Evolutionary conservation across 1,284 basidiomycete species (phyloP).

Genomic region (Malassezia cuniculi): DNA sequence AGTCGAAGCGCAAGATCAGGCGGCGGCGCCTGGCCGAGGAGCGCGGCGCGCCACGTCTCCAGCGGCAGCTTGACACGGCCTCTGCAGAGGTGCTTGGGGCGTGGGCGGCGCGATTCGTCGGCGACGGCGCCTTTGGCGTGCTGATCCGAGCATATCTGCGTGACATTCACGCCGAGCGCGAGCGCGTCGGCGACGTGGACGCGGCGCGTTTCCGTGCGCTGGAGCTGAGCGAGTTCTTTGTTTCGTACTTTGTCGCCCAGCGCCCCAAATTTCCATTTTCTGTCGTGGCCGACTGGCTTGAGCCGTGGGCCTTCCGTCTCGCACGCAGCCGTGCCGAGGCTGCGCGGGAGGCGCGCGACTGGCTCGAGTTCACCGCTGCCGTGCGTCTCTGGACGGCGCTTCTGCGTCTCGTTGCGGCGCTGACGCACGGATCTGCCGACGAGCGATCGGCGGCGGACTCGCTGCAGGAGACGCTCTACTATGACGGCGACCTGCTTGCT

Average conservation of each 20-base stretch:
- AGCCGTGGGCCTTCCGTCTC: slow-evolving; percentile 41
- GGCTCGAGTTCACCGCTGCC: slow-evolving; percentile 38
- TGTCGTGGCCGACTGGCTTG: slow-evolving; percentile 31
- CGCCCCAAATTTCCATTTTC: slow-evolving; percentile 25
- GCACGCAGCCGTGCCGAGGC: slow-evolving; percentile 27
- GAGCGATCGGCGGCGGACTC: slow-evolving; percentile 32
- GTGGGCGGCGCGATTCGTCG: slow-evolving; percentile 40
- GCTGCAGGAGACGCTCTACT: slow-evolving; percentile 39
- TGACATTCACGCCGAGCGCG: slow-evolving; percentile 40
- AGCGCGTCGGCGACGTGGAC: slow-evolving; percentile 40
- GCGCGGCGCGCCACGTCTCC: slow-evolving; percentile 25
- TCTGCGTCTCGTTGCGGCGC: slow-evolving; percentile 33
- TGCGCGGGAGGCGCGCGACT: slow-evolving; percentile 25
- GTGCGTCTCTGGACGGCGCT: slow-evolving; percentile 39
- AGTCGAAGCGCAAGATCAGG: slow-evolving; percentile 17
- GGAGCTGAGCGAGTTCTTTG: slow-evolving; percentile 36
- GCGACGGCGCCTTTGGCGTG: slow-evolving; percentile 12
- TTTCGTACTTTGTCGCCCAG: slow-evolving; percentile 38
- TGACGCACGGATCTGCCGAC: slow-evolving; percentile 23
- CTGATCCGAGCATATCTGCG: slow-evolving; percentile 17
- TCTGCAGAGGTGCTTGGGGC: slow-evolving; percentile 21
- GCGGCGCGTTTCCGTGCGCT: slow-evolving; percentile 34
- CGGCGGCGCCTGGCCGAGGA: slow-evolving; percentile 28
- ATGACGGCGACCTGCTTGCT: slow-evolving; percentile 34
- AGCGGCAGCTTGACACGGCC: slow-evolving; percentile 8